phyloP scores from a whole-genome alignment of 805 yeast species.

The Starmerella roubikii region DNA sequence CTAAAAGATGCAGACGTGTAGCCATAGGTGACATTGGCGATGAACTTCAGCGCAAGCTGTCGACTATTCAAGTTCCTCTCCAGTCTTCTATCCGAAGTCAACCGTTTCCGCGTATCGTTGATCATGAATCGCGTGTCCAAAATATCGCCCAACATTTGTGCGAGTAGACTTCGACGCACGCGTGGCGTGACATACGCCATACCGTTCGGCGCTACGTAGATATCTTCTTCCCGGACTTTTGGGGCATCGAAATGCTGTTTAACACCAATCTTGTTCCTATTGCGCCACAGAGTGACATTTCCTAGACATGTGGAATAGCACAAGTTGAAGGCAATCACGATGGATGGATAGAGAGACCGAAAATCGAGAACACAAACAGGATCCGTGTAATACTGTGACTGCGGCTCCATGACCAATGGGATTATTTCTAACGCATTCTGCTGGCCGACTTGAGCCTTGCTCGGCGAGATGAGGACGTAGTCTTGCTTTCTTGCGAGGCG shows the following conservation, averaged over 20 bases:
- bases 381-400: conserved; percentile 67
- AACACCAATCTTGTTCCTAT: conserved; percentile 24
- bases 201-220: conserved; percentile 78
- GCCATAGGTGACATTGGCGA: conserved; percentile 94
- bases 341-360: conserved; percentile 86
- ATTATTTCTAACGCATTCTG: conserved; percentile 79
- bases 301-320: conserved; percentile 37
- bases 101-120: conserved; percentile 40
- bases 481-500: conserved; percentile 69
- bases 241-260: conserved; percentile 31
- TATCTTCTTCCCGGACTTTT: conserved; percentile 30
- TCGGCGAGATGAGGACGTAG: conserved; percentile 60
- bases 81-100: conserved; percentile 18
- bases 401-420: conserved; percentile 88
- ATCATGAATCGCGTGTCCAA: conserved; percentile 68
- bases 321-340: conserved; percentile 80
- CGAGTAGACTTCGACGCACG: conserved; percentile 57
- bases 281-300: conserved; percentile 23
- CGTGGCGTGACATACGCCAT: conserved; percentile 54
- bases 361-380: conserved; percentile 87
- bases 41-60: conserved; percentile 74
- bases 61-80: conserved; percentile 52
- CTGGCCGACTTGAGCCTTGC: conserved; percentile 62
- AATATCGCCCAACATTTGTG: conserved; percentile 74
- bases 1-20: conserved; percentile 89